These are phyloP conservation scores for Paracorniculantispora psalliotae DNA, from an alignment of 2,329 filamentous ascomycete genomes.

Conservation along the genomic window DNA sequence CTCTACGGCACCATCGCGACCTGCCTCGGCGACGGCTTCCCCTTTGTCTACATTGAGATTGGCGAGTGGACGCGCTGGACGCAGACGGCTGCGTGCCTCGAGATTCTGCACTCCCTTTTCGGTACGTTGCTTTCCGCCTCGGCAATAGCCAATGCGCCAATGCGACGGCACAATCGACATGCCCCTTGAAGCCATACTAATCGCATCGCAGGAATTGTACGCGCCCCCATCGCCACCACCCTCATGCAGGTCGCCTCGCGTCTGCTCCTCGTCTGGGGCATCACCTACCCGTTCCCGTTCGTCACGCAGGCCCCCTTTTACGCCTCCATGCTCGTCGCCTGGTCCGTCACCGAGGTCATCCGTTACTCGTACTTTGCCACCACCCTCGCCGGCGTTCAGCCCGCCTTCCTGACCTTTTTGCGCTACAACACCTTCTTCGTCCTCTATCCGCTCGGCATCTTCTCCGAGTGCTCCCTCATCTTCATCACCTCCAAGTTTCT, in stretches of 20 bases:
- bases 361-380: constrained; percentile 89
- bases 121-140: constrained; percentile 48
- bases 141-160: not conserved
- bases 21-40: constrained; percentile 50
- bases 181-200: constrained; percentile 1
- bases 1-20: constrained; percentile 60
- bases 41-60: constrained; percentile 54
- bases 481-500: constrained; percentile 60
- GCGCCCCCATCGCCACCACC: constrained; percentile 80
- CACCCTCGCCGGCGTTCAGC: constrained; percentile 59
- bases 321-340: constrained; percentile 76
- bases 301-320: constrained; percentile 60
- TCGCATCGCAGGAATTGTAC: constrained; percentile 62
- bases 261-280: constrained; percentile 81
- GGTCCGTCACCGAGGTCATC: constrained; percentile 87
- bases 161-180: not conserved
- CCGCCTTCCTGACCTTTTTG: constrained; percentile 68
- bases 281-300: constrained; percentile 69
- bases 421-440: constrained; percentile 91
- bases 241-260: constrained; percentile 85
- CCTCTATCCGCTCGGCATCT: constrained; percentile 87
- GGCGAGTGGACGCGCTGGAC: constrained; percentile 70
- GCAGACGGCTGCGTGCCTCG: constrained; percentile 77
- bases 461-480: constrained; percentile 79
- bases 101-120: constrained; percentile 74